phyloP scores from a whole-genome alignment of 208 protist species.

The Kentomonas sorsogonicus region DNA sequence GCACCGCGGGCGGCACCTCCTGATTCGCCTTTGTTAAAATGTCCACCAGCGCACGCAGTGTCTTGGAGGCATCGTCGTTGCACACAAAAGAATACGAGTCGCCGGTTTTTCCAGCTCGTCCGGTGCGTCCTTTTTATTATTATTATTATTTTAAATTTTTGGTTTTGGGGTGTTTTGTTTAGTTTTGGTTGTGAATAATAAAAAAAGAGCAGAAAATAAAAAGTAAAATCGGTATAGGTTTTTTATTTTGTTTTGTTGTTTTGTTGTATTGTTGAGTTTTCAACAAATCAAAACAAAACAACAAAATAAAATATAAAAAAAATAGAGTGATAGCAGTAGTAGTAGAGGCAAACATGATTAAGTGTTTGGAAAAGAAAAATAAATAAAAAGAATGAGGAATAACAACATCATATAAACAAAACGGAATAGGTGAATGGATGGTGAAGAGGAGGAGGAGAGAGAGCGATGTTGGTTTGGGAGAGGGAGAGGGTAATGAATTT shows the following conservation, averaged over 20 bases:
- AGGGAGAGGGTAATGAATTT: background rate
- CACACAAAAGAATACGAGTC: conserved; percentile 87
- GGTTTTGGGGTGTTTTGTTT: background rate
- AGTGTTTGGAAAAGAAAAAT: too few relatives aligned
- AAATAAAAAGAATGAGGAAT: background rate
- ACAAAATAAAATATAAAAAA: conserved; percentile 1
- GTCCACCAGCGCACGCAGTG: conserved; percentile 68
- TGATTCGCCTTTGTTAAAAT: conserved; percentile 64
- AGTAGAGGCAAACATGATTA: too few relatives aligned
- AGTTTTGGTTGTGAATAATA: conserved; percentile 4
- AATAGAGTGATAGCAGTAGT: background rate
- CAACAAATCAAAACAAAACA: conserved; percentile 8
- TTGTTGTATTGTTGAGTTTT: conserved; percentile 4
- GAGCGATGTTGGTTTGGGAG: background rate
- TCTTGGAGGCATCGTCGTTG: conserved; percentile 61
- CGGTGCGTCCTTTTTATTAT: conserved; percentile 66
- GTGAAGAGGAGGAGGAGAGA: background rate
- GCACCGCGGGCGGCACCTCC: conserved; percentile 58
- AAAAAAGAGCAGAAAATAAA: conserved; percentile 8
- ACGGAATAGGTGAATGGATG: background rate
- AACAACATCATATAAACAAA: background rate
- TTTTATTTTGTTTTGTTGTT: background rate
- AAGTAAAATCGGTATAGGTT: too few relatives aligned
- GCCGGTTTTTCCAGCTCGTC: conserved; percentile 78
- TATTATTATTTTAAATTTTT: conserved; percentile 1